Percentiles rank a stretch among this genome's conserved stretches.
These are phyloP conservation scores for Penicillium simplicissimum DNA, from an alignment of 495 filamentous ascomycete genomes.

Conservation along the genomic window DNA sequence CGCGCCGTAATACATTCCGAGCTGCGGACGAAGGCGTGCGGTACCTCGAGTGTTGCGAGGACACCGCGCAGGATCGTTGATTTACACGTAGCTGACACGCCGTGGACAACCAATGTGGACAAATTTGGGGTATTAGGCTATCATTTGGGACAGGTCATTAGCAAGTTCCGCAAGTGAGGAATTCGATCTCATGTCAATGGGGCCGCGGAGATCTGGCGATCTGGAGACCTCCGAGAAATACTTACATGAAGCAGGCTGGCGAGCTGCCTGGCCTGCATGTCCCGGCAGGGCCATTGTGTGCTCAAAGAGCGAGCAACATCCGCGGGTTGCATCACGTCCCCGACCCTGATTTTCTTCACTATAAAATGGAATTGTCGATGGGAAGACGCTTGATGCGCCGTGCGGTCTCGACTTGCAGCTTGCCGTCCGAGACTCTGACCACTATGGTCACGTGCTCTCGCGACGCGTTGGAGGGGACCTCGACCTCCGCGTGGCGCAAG, in stretches of 20 bases:
- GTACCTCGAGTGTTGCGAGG: constrained; percentile 54
- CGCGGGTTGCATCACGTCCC: constrained; percentile 34
- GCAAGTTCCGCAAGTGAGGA: constrained; percentile 3
- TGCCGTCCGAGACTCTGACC: constrained; percentile 3
- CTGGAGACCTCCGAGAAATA: constrained; percentile 9
- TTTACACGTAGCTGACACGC: constrained; percentile 92
- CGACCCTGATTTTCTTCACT: background rate
- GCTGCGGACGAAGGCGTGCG: constrained; percentile 73
- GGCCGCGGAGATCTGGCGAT: background rate
- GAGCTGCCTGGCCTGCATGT: constrained; percentile 62
- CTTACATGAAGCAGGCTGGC: constrained; percentile 62
- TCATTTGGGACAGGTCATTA: too few species aligned
- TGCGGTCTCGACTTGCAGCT: constrained; percentile 1
- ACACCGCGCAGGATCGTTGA: constrained; percentile 65
- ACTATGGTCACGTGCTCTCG: constrained; percentile 18
- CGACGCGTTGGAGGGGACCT: constrained; percentile 11
- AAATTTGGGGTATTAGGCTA: constrained; percentile 48
- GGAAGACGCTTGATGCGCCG: background rate
- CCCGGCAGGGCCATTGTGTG: constrained; percentile 62
- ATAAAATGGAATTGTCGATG: background rate
- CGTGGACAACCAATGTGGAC: constrained; percentile 72
- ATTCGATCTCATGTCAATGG: background rate
- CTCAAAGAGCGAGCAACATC: constrained; percentile 44
- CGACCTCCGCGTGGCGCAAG: background rate
- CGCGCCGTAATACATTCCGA: constrained; percentile 86